Conservation (phyloP, 441 rosid genomes). For the Jatropha multifida region DNA sequence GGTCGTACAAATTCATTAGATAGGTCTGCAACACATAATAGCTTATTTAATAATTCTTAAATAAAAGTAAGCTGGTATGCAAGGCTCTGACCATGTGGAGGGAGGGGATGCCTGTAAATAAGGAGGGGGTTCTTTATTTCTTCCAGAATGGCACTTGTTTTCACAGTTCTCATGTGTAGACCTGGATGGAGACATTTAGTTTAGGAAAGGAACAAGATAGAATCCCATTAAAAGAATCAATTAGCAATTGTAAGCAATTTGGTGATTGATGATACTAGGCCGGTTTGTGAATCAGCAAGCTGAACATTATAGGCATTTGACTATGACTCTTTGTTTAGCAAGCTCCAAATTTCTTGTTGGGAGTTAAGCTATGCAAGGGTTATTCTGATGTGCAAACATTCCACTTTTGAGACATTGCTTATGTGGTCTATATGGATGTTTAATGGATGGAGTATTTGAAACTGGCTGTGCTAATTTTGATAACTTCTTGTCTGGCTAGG, state of each 20-base stretch:
- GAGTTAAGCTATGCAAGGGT: not conserved
- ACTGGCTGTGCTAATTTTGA: conserved; percentile 2
- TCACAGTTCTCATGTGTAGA: not conserved
- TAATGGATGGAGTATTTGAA: not conserved
- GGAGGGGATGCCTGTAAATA: not conserved
- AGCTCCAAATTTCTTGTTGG: conserved; percentile 1
- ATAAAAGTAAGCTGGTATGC: not conserved
- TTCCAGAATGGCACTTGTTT: not conserved
- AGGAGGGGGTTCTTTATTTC: not conserved
- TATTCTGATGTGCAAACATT: not conserved
- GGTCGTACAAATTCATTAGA: not conserved
- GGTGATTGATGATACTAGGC: not conserved
- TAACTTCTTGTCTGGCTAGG: conserved; percentile 36
- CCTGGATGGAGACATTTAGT: not conserved
- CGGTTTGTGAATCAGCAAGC: not conserved
- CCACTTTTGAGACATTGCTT: conserved; percentile 9
- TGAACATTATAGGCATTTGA: not conserved
- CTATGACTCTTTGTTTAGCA: not conserved
- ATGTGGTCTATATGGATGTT: conserved; percentile 9
- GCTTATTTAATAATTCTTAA: not conserved
- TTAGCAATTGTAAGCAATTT: not conserved
- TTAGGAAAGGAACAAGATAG: conserved; percentile 1
- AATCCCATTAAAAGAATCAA: conserved; percentile 1
- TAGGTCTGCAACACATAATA: not conserved
- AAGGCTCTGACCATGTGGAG: not conserved